Conservation (phyloP, 805 yeast genomes). For the Lachancea sp. region DNA sequence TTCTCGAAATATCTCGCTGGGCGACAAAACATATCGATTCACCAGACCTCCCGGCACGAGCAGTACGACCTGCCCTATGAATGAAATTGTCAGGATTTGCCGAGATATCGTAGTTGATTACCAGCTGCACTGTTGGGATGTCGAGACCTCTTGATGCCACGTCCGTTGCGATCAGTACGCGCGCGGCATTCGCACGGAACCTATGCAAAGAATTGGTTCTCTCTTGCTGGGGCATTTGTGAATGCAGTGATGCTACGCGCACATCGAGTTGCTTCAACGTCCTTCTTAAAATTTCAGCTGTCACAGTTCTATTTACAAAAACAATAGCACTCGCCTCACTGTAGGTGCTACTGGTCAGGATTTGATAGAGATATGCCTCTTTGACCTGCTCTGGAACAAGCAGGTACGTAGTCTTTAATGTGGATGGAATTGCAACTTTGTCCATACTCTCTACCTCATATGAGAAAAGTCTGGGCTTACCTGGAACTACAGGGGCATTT, state of each 20-base stretch:
- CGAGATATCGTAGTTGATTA: slow-evolving; percentile 87
- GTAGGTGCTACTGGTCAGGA: slow-evolving; percentile 58
- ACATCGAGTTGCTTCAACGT: slow-evolving; percentile 67
- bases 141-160: slow-evolving; percentile 97
- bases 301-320: slow-evolving; percentile 83
- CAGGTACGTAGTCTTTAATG: slow-evolving; percentile 57
- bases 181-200: slow-evolving; percentile 90
- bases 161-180: slow-evolving; percentile 90
- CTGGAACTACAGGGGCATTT: slow-evolving; percentile 50
- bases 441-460: slow-evolving; percentile 73
- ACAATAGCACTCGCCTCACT: slow-evolving; percentile 67
- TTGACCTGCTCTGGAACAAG: slow-evolving; percentile 83
- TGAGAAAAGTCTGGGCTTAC: slow-evolving; percentile 51
- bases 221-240: slow-evolving; percentile 90
- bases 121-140: slow-evolving; percentile 87
- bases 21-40: slow-evolving; percentile 76
- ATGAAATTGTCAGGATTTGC: slow-evolving; percentile 95
- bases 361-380: slow-evolving; percentile 74
- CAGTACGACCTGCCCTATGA: slow-evolving; percentile 97
- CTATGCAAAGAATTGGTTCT: slow-evolving; percentile 87
- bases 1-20: slow-evolving; percentile 75
- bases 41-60: slow-evolving; percentile 93
- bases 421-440: slow-evolving; percentile 72
- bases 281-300: slow-evolving; percentile 83
- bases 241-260: slow-evolving; percentile 83